phyloP scores from a whole-genome alignment of 2,329 filamentous ascomycete species.

The Diplodia scrobiculata region DNA sequence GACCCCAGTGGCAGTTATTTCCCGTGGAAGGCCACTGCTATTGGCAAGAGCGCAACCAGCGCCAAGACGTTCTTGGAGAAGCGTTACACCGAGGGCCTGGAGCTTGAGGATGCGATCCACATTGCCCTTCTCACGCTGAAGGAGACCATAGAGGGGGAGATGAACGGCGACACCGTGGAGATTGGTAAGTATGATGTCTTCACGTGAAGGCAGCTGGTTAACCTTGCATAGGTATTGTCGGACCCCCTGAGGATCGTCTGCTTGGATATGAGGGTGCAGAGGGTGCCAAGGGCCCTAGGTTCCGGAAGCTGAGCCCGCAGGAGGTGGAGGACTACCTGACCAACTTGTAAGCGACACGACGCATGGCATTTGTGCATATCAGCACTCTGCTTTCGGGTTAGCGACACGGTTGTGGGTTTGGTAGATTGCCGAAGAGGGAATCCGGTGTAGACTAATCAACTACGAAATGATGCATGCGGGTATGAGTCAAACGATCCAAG shows the following conservation, averaged over 20 bases:
- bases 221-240: conserved; percentile 75
- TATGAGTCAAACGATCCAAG: conserved; percentile 1
- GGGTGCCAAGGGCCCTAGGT: conserved; percentile 79
- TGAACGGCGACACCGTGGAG: conserved; percentile 98
- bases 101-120: conserved; percentile 97
- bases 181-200: conserved; percentile 66
- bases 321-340: conserved; percentile 99
- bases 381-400: conserved; percentile 26
- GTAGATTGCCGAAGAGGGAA: conserved; percentile 19
- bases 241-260: conserved; percentile 88
- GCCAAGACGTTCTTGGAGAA: conserved; percentile 99
- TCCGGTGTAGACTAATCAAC: conserved; percentile 28
- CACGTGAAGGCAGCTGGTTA: conserved; percentile 35
- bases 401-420: conserved; percentile 17
- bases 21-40: conserved; percentile 98
- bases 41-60: conserved; percentile 96
- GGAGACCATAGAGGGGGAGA: conserved; percentile 98
- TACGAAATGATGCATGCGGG: conserved; percentile 27
- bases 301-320: conserved; percentile 92
- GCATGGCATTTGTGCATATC: conserved; percentile 24
- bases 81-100: conserved; percentile 94
- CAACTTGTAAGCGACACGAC: conserved; percentile 67
- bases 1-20: conserved; percentile 99
- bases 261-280: conserved; percentile 89
- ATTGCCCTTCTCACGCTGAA: conserved; percentile 96